phyloP scores from a whole-genome alignment of 768 basidiomycete species.

The Russula griseocarnosa region DNA sequence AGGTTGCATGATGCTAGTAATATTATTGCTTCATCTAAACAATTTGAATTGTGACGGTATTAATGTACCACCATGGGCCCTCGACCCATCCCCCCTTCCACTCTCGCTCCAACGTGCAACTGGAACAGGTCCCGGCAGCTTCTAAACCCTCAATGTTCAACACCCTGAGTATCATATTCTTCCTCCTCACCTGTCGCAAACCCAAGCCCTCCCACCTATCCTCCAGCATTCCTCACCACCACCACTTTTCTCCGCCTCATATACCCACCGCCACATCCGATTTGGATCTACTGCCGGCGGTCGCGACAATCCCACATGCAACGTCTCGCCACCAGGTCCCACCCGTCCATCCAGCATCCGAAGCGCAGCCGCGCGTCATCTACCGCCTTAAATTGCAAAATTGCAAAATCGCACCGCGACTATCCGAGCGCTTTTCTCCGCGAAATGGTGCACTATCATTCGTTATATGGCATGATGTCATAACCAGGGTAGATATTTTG shows the following conservation, averaged over 20 bases:
- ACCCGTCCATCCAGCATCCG: neutral
- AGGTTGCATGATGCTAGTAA: no score
- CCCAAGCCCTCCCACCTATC: slow-evolving; percentile 2
- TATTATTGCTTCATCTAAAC: no score
- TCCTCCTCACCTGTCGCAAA: neutral
- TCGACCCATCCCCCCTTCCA: no score
- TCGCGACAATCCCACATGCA: slow-evolving; percentile 1
- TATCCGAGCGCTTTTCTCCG: neutral
- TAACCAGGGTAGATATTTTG: no score
- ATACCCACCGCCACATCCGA: slow-evolving; percentile 1
- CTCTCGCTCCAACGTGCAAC: no score
- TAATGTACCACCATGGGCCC: no score
- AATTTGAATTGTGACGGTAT: no score
- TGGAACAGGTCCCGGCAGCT: no score
- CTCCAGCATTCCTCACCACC: neutral
- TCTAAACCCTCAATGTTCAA: no score
- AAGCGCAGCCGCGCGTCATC: slow-evolving; percentile 8
- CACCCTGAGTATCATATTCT: no score
- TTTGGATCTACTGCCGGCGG: neutral
- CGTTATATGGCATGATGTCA: no score
- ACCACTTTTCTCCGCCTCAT: neutral
- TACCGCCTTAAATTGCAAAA: neutral
- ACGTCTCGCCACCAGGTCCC: neutral
- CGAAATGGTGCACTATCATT: slow-evolving; percentile 11
- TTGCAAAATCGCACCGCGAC: slow-evolving; percentile 1